Percentiles rank a stretch among this genome's conserved stretches.
These are phyloP conservation scores for Papiliotrema nemorosa DNA, from an alignment of 1,284 basidiomycete species.

Conservation along the genomic window DNA sequence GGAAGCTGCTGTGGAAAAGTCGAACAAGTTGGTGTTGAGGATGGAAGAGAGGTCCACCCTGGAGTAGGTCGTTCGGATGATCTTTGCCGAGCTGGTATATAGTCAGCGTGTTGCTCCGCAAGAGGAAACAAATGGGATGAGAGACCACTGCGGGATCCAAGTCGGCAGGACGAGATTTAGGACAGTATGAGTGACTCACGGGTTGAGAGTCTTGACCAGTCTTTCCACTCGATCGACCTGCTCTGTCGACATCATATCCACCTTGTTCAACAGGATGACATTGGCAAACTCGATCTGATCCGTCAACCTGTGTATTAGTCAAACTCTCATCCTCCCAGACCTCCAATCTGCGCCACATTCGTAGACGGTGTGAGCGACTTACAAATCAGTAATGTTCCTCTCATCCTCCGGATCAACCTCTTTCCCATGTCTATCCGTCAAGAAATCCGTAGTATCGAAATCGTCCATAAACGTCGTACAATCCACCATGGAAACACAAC, in stretches of 20 bases:
- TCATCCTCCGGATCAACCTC: slow-evolving; percentile 52
- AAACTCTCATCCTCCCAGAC: neutral
- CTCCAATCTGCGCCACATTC: neutral
- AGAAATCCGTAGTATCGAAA: slow-evolving; percentile 52
- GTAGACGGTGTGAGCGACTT: slow-evolving; percentile 1
- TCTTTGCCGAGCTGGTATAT: slow-evolving; percentile 28
- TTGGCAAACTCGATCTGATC: slow-evolving; percentile 53
- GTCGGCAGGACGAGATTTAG: neutral
- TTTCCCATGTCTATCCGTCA: slow-evolving; percentile 46
- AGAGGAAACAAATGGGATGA: neutral
- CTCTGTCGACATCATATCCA: slow-evolving; percentile 39
- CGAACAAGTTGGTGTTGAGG: slow-evolving; percentile 45
- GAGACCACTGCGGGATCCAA: too few relatives aligned
- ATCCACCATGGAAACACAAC: slow-evolving; percentile 47
- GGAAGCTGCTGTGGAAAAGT: slow-evolving; percentile 50
- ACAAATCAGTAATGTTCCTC: slow-evolving; percentile 52
- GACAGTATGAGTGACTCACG: slow-evolving; percentile 28
- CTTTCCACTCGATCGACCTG: slow-evolving; percentile 41
- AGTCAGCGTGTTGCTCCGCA: neutral
- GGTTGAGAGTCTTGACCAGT: slow-evolving; percentile 50
- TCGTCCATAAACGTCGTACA: slow-evolving; percentile 46
- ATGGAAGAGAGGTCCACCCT: slow-evolving; percentile 47
- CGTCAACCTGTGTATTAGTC: slow-evolving; percentile 30
- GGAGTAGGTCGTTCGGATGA: slow-evolving; percentile 43
- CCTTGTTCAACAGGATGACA: slow-evolving; percentile 52